phyloP scores from a whole-genome alignment of 306 rosid species.

The Castanea crenata region DNA sequence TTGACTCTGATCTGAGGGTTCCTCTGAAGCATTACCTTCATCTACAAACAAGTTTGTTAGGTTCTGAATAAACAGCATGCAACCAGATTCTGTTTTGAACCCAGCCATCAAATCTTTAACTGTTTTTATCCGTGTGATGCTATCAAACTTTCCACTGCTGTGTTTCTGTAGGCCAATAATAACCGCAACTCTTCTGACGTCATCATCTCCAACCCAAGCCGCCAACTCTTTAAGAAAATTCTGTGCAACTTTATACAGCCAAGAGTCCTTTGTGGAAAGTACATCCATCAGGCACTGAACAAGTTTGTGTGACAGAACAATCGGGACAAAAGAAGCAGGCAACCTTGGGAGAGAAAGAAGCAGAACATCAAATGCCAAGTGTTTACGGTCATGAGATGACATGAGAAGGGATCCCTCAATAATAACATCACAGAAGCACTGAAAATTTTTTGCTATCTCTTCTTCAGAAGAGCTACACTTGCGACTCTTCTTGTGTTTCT shows the following conservation, averaged over 20 bases:
- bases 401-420: constrained; percentile 85
- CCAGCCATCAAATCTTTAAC: constrained; percentile 80
- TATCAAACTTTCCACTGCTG: constrained; percentile 81
- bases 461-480: constrained; percentile 82
- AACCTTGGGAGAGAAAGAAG: constrained; percentile 70
- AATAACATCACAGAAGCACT: constrained; percentile 67
- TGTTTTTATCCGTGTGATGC: constrained; percentile 57
- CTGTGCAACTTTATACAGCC: constrained; percentile 82
- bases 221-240: constrained; percentile 68
- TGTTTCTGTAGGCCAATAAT: constrained; percentile 91
- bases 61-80: constrained; percentile 83
- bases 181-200: constrained; percentile 79
- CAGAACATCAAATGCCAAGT: constrained; percentile 76
- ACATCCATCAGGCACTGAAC: constrained; percentile 87
- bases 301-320: constrained; percentile 69
- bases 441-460: constrained; percentile 61
- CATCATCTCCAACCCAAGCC: constrained; percentile 77
- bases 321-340: constrained; percentile 71
- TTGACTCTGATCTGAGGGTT: constrained; percentile 98
- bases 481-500: constrained; percentile 79
- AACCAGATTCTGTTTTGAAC: constrained; percentile 78
- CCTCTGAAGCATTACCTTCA: constrained; percentile 74
- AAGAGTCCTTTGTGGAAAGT: constrained; percentile 72
- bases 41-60: constrained; percentile 75
- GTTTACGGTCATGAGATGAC: constrained; percentile 98